Evolutionary conservation across 2,329 filamentous ascomycete species (phyloP).

Genomic region (Trichoderma koningiopsis): DNA sequence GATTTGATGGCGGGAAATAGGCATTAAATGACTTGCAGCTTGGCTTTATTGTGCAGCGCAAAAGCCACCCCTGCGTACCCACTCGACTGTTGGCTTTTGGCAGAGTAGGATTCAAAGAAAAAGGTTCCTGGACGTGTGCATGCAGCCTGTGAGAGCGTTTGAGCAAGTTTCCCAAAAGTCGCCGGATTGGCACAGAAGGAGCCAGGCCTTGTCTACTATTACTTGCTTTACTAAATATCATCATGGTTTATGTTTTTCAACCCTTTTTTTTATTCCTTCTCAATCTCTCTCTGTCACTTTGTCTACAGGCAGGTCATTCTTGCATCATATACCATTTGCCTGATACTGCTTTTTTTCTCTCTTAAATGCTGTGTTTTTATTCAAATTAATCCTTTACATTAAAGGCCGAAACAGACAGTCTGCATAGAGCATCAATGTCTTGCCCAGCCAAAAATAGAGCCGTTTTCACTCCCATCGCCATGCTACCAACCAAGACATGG

Average conservation of each 20-base stretch:
- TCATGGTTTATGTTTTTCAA: background rate
- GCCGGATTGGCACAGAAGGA: background rate
- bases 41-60: background rate
- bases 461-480: background rate
- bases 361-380: background rate
- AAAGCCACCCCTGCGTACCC: background rate
- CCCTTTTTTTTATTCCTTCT: background rate
- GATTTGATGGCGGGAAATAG: no score
- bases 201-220: background rate
- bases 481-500: background rate
- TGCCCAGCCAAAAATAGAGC: background rate
- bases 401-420: background rate
- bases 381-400: background rate
- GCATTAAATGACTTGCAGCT: background rate
- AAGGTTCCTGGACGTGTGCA: background rate
- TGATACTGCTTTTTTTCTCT: background rate
- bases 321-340: background rate
- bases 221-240: background rate
- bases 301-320: no score
- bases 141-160: slow-evolving; percentile 26
- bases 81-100: background rate
- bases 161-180: slow-evolving; percentile 28
- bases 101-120: background rate
- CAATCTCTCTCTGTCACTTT: background rate
- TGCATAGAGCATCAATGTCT: background rate